A percentile compares a stretch with the other conserved stretches of the same genome.
Conservation (phyloP, 345 rosid species). For the Salix caprea region DNA sequence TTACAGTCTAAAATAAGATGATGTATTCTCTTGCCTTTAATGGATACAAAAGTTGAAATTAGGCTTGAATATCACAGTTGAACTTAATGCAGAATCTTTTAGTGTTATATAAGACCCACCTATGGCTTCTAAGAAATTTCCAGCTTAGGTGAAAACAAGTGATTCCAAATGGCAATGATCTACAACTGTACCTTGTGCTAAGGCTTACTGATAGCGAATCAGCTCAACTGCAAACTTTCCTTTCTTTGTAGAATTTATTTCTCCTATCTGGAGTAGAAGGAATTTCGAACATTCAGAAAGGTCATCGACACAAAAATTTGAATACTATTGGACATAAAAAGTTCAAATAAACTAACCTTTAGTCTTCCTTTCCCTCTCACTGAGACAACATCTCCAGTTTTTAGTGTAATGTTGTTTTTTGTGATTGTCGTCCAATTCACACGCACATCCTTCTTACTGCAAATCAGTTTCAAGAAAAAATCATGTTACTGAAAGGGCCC, state of each 20-base stretch:
- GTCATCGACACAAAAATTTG: background rate
- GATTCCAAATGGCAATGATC: no score
- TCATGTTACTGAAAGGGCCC: slow-evolving; percentile 38
- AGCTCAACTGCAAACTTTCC: slow-evolving; percentile 81
- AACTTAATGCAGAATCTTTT: background rate
- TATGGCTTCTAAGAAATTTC: background rate
- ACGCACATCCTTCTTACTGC: slow-evolving; percentile 71
- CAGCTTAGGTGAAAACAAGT: background rate
- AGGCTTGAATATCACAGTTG: background rate
- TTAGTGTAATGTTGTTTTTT: slow-evolving; percentile 66
- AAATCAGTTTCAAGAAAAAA: background rate
- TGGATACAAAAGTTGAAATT: no score
- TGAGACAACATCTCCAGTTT: slow-evolving; percentile 80
- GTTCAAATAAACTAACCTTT: slow-evolving; percentile 40
- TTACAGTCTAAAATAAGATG: no score
- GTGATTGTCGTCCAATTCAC: slow-evolving; percentile 75
- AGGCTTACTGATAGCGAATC: slow-evolving; percentile 53
- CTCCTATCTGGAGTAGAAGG: slow-evolving; percentile 53
- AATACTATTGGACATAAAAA: background rate
- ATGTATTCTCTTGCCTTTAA: no score
- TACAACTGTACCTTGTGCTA: background rate
- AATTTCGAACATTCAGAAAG: slow-evolving; percentile 4
- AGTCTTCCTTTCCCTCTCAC: slow-evolving; percentile 87
- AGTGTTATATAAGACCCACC: background rate
- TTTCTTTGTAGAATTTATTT: slow-evolving; percentile 65